phyloP scores from a whole-genome alignment of 2,329 filamentous ascomycete species.

The Metarhizium anisopliae region DNA sequence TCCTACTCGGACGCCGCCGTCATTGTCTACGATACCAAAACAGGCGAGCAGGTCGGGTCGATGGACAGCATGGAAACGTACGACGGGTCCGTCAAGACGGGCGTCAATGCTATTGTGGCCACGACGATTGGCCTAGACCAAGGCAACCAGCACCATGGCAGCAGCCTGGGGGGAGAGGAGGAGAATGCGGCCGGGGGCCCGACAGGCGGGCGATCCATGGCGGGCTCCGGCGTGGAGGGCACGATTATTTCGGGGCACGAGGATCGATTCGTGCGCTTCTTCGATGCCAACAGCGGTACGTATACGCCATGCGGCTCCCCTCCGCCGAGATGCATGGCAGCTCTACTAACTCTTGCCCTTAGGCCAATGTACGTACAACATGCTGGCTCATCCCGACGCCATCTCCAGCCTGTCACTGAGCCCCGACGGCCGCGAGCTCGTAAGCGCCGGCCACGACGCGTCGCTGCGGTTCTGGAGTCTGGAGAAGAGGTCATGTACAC shows the following conservation, averaged over 20 bases:
- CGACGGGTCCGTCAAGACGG: conserved; percentile 67
- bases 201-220: conserved; percentile 57
- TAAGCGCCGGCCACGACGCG: conserved; percentile 92
- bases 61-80: conserved; percentile 96
- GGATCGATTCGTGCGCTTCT: conserved; percentile 92
- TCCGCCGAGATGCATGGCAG: not conserved
- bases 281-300: conserved; percentile 97
- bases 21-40: conserved; percentile 84
- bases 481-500: conserved; percentile 89
- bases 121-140: conserved; percentile 79
- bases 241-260: conserved; percentile 95
- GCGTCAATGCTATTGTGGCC: conserved; percentile 85
- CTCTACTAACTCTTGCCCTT: not conserved
- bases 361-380: conserved; percentile 99
- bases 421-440: conserved; percentile 86
- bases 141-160: conserved; percentile 40
- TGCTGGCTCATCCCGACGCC: conserved; percentile 90
- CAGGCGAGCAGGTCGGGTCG: conserved; percentile 80
- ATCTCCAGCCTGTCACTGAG: conserved; percentile 89
- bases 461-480: conserved; percentile 95
- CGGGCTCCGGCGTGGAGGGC: conserved; percentile 76
- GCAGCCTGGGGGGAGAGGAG: conserved; percentile 62
- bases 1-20: conserved; percentile 86
- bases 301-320: conserved; percentile 13
- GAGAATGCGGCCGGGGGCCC: conserved; percentile 60